Evolutionary conservation across 768 basidiomycete species (phyloP), one percentile per base, ranked within the genome.

Genomic region (Boletus coccyginus): DNA sequence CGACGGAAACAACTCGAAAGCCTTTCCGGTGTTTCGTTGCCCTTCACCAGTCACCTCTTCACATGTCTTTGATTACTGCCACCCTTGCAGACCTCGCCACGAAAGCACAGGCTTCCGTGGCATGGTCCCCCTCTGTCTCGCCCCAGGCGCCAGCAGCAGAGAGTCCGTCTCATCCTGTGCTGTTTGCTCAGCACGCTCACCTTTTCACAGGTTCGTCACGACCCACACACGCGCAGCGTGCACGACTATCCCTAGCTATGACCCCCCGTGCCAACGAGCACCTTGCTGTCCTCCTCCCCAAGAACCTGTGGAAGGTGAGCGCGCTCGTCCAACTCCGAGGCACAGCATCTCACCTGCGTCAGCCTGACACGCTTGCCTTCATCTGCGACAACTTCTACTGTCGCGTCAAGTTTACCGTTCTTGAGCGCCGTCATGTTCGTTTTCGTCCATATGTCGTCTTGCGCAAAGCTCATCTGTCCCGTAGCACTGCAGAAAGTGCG

Each of bases 401-500:
- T 73, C 78, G 78, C 53, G 75, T 79, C 59, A 70, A 70, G 49
- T 92, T 92, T 69, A 80, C 83, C 56, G 68, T 92, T 57, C 79
- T 86, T 43, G 86, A 89, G 60, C 87, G 90, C 59, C 83, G 84
- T 73, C 90, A 92, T 67, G 87, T 88, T 66, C 64, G 86, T 79
- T 16, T 46, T 19, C 11, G 45, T 48, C 45, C 19, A 19, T n/a
- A 9, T 33, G 11, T 58, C 46, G 35, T 35, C n/a, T 53, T 52
- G 38, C 41, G 32, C 47, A 31, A 21, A 55, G 45, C 64, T 71
- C 59, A 64, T 63, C 53, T 65, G 55, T 58, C 52, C 48, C 57
- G 40, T 66, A 88, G 86, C 90, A 92, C 58, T 92, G 90, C 71
- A 82, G 90, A 69, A 92, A 91, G 68, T 92, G 90, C 61, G 90